Evolutionary conservation across 2,329 filamentous ascomycete species (phyloP).

Genomic region (Triangularia setosa): DNA sequence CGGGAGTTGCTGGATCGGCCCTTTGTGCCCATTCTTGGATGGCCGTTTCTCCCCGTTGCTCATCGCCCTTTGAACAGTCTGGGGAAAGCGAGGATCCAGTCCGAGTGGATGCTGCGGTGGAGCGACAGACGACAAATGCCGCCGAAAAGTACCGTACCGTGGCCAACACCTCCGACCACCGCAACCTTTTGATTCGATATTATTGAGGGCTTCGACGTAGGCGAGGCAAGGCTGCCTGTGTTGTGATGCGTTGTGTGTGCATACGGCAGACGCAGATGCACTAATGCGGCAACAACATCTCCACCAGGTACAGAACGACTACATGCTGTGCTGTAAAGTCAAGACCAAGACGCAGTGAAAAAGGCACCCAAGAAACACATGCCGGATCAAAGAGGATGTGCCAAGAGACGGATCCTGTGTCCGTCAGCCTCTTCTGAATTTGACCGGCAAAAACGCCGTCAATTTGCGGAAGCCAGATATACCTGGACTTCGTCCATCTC

Average conservation of each 20-base stretch:
- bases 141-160: constrained; percentile 2
- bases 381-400: background rate
- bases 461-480: background rate
- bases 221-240: background rate
- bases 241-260: background rate
- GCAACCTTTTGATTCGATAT: background rate
- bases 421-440: background rate
- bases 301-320: background rate
- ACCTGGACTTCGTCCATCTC: background rate
- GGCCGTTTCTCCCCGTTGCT: background rate
- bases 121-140: background rate
- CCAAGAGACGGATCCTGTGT: background rate
- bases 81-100: background rate
- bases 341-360: background rate
- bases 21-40: background rate
- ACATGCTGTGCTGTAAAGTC: background rate
- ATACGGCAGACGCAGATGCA: background rate
- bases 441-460: background rate
- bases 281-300: background rate
- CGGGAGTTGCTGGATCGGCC: background rate
- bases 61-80: background rate
- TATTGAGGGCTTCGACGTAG: background rate
- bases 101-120: background rate
- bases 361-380: background rate
- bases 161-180: background rate